These are phyloP conservation scores for Lyophyllum decastes DNA, from an alignment of 768 basidiomycete species.

Conservation along the genomic window DNA sequence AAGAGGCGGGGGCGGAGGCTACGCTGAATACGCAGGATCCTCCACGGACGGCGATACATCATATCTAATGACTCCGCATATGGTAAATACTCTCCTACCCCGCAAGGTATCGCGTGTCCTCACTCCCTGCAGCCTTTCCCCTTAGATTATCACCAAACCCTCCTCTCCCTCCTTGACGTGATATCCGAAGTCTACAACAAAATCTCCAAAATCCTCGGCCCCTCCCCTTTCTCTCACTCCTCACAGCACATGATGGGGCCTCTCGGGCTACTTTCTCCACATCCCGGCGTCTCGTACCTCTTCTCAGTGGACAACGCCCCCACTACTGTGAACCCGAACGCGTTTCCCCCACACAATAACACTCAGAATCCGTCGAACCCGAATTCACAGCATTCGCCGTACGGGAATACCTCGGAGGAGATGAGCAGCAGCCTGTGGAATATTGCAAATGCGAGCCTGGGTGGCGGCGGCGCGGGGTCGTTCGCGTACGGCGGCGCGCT, in stretches of 20 bases:
- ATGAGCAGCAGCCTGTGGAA: conserved; percentile 68
- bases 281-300: conserved; percentile 82
- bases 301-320: conserved; percentile 49
- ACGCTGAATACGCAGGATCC: conserved; percentile 62
- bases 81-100: conserved; percentile 44
- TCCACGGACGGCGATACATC: conserved; percentile 65
- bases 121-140: conserved; percentile 70
- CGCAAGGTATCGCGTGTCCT: not conserved
- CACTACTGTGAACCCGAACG: not conserved
- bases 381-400: conserved; percentile 32
- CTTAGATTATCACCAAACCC: conserved; percentile 86
- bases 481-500: conserved; percentile 30
- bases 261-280: conserved; percentile 71
- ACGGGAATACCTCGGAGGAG: conserved; percentile 17
- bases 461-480: conserved; percentile 22
- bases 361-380: too few relatives aligned
- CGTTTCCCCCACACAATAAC: conserved; percentile 20
- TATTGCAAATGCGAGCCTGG: conserved; percentile 57
- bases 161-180: conserved; percentile 86
- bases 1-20: conserved; percentile 50
- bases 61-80: conserved; percentile 72
- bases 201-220: conserved; percentile 79
- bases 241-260: conserved; percentile 78
- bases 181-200: conserved; percentile 90
- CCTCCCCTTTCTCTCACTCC: conserved; percentile 70